phyloP scores from a whole-genome alignment of 2,329 filamentous ascomycete genomes.

The Colletotrichum siamense region DNA sequence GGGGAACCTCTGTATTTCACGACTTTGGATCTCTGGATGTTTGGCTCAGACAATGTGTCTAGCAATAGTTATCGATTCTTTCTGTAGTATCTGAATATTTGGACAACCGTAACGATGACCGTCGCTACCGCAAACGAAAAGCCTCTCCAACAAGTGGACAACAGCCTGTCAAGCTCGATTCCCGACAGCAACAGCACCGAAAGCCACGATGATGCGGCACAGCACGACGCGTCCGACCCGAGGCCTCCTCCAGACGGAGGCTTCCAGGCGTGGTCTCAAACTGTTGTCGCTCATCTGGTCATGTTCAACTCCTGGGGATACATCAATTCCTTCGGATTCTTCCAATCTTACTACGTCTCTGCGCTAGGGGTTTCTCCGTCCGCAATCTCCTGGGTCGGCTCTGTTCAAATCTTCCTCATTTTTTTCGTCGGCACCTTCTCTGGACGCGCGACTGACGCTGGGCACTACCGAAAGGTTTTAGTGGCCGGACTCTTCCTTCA shows the following conservation, averaged over 20 bases:
- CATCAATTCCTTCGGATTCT: slow-evolving; percentile 36
- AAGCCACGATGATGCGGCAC: neutral
- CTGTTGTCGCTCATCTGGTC: neutral
- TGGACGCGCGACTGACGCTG: neutral
- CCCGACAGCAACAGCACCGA: neutral
- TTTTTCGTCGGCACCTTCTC: neutral
- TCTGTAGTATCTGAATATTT: neutral
- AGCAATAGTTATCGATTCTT: neutral
- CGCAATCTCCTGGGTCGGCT: neutral
- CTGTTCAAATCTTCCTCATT: neutral
- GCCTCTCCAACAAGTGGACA: neutral
- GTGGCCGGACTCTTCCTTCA: neutral
- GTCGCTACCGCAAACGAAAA: neutral
- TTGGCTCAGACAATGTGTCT: neutral
- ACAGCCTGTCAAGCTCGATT: neutral
- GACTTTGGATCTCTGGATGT: neutral
- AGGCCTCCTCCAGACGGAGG: neutral
- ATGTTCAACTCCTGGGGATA: neutral
- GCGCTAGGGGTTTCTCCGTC: neutral
- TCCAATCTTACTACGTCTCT: slow-evolving; percentile 41
- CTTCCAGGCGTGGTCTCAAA: neutral
- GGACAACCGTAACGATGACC: neutral
- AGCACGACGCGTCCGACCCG: neutral
- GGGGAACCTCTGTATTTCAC: neutral
- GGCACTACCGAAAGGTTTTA: neutral